These are phyloP conservation scores for Microcyclosporella mali DNA, from an alignment of 2,329 filamentous ascomycete genomes.

Conservation along the genomic window DNA sequence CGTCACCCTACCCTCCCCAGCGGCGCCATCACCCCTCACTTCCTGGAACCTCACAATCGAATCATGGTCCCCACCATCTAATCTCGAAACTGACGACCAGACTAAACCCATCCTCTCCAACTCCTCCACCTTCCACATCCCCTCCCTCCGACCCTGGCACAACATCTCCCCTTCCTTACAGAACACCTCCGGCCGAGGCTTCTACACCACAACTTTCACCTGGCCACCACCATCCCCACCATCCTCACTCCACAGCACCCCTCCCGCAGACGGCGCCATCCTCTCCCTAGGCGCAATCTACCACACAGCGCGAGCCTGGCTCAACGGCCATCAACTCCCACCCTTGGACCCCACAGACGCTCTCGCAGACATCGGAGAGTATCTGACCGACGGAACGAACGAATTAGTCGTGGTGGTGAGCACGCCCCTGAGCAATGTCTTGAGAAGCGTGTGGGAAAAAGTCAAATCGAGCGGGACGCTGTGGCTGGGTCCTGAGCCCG, in stretches of 20 bases:
- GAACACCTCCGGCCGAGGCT: conserved; percentile 32
- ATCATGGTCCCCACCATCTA: conserved; percentile 35
- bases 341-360: conserved; percentile 30
- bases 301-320: conserved; percentile 26
- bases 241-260: conserved; percentile 1
- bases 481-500: conserved; percentile 9
- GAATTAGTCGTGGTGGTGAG: conserved; percentile 27
- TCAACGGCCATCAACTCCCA: conserved; percentile 28
- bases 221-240: conserved; percentile 15
- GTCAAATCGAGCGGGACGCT: conserved; percentile 12
- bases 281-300: conserved; percentile 26
- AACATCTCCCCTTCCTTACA: conserved; percentile 25
- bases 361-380: conserved; percentile 20
- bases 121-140: conserved; percentile 28
- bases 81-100: conserved; percentile 23
- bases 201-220: conserved; percentile 31
- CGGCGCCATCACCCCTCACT: conserved; percentile 17
- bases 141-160: conserved; percentile 32
- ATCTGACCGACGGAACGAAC: conserved; percentile 27
- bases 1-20: conserved; percentile 11
- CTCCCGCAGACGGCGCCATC: conserved; percentile 18
- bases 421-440: conserved; percentile 31
- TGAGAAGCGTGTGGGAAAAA: conserved; percentile 8
- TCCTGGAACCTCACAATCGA: conserved; percentile 37
- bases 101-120: conserved; percentile 21